A percentile compares a stretch with the other conserved stretches of the same genome.
These are phyloP conservation scores for Conticribra weissflogii DNA, from an alignment of 108 stramenopile species.

Conservation along the genomic window DNA sequence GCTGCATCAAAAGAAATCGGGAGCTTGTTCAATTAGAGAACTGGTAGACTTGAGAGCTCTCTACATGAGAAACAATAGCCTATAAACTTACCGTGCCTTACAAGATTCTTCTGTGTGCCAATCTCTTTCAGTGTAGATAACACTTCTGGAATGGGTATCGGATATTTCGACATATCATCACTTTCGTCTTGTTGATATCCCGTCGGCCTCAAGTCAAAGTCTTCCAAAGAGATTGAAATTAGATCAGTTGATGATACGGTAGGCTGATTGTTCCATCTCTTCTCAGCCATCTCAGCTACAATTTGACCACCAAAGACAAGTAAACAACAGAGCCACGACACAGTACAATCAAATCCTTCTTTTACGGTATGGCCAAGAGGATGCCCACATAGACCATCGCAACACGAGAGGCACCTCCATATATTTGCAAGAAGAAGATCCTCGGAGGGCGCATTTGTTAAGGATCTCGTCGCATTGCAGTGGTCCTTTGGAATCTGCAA, in stretches of 20 bases:
- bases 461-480: too few relatives aligned
- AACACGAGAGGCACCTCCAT: conserved; percentile 75
- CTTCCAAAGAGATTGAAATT: conserved; percentile 38
- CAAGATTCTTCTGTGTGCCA: conserved; percentile 32
- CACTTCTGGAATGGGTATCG: conserved; percentile 82
- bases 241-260: background rate
- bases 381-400: conserved; percentile 80
- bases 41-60: too few relatives aligned
- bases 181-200: conserved; percentile 57
- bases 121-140: conserved; percentile 56
- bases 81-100: conserved; percentile 32
- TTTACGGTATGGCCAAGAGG: conserved; percentile 76
- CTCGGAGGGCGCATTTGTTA: conserved; percentile 5
- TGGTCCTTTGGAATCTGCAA: background rate
- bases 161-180: conserved; percentile 55
- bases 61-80: background rate
- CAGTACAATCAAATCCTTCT: conserved; percentile 76
- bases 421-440: conserved; percentile 37
- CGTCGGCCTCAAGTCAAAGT: conserved; percentile 75
- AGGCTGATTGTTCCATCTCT: conserved; percentile 28
- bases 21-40: background rate
- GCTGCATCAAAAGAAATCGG: background rate
- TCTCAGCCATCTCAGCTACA: conserved; percentile 62
- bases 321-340: conserved; percentile 70
- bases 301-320: conserved; percentile 73